These are phyloP conservation scores for Yarrowia yakushimensis DNA, from an alignment of 805 yeast genomes.

Conservation along the genomic window DNA sequence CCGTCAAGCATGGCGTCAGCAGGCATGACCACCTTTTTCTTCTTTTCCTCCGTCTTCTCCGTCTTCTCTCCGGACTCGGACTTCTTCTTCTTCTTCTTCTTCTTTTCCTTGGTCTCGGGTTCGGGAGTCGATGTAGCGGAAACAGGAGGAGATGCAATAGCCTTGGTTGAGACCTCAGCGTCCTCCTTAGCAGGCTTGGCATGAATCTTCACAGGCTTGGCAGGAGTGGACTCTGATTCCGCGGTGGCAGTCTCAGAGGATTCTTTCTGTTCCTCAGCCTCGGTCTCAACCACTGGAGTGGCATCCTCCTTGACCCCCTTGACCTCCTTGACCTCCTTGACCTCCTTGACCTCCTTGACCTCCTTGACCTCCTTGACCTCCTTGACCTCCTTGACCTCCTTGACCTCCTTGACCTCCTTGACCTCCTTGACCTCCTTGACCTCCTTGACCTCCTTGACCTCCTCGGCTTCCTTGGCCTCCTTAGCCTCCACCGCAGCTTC, in stretches of 20 bases:
- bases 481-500: neutral
- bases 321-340: neutral
- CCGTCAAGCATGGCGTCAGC: constrained; percentile 24
- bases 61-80: neutral
- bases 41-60: constrained; percentile 15
- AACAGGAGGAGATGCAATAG: constrained; percentile 19
- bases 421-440: neutral
- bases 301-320: no score
- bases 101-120: constrained; percentile 8
- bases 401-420: neutral
- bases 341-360: neutral
- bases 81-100: constrained; percentile 14
- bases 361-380: neutral
- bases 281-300: no score
- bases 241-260: neutral
- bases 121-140: constrained; percentile 25
- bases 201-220: constrained; percentile 28
- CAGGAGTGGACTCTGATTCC: neutral
- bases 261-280: neutral
- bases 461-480: neutral
- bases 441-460: neutral
- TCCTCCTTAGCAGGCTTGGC: constrained; percentile 23
- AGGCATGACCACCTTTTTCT: constrained; percentile 15
- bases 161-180: constrained; percentile 22
- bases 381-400: constrained; percentile 5